Evolutionary conservation across 768 basidiomycete genomes (phyloP), one percentile per base, ranked within the genome.

Genomic region (Lactarius trivialis): DNA sequence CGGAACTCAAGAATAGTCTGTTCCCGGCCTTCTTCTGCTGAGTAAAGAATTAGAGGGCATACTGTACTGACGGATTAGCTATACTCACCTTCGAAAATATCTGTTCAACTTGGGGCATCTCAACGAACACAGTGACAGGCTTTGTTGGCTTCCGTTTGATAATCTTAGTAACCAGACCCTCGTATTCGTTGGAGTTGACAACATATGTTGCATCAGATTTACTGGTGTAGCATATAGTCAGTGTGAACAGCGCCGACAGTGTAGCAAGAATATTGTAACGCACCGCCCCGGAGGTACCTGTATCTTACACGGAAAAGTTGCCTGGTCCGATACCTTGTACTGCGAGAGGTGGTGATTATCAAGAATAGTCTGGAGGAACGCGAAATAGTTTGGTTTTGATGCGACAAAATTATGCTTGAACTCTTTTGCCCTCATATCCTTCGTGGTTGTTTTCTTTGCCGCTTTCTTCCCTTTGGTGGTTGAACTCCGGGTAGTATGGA

Each of bases 381-480:
- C 7, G 8, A 41, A 3, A 4, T 43, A 43, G 4, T 43, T 43
- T 7, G 9, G 2, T 0, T 21, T 4, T 0, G 41, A 6, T 2
- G 3, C 3, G 0, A 17, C n/a, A 2, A 43, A 21, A 15, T 0
- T 9, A 1, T 9, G 11, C 0, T 7, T 9, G 9, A 43, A 43
- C 1, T 43, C 41, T 3, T 43, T 43, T 11, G 41, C 41, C n/a
- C 41, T 43, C 9, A n/a, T n/a, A 0, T 43, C n/a, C 6, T 43
- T 43, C 4, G 41, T 4, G 2, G 39, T n/a, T 3, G 19, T 41
- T 0, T 4, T 9, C 4, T 43, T 43, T n/a, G n/a, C n/a, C n/a
- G n/a, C 8, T 7, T 43, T 43, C 41, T 43, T 43, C 41, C 41
- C 41, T 21, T 43, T 43, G 7, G 41, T n/a, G 4, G 9, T 4